A percentile compares a stretch with the other conserved stretches of the same genome.
phyloP scores from a whole-genome alignment of 2,329 filamentous ascomycete genomes.

The Colletotrichum destructivum region DNA sequence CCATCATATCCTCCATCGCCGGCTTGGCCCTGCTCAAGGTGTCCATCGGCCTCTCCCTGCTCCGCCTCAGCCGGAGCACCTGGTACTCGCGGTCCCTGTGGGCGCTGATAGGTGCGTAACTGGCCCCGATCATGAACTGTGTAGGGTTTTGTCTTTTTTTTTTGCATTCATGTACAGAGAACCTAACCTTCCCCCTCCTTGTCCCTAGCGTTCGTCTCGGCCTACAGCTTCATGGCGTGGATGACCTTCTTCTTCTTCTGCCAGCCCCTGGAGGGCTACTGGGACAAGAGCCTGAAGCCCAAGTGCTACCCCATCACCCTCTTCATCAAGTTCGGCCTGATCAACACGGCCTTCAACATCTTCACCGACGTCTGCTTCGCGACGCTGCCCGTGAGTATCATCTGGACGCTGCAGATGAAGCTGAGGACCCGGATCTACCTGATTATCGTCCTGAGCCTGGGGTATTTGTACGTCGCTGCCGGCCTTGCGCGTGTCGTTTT shows the following conservation, averaged over 20 bases:
- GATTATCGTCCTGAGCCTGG: conserved; percentile 46
- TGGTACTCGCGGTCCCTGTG: conserved; percentile 48
- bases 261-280: conserved; percentile 21
- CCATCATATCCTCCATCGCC: conserved; percentile 58
- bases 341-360: conserved; percentile 22
- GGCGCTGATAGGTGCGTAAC: conserved; percentile 43
- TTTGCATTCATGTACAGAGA: no score
- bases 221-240: conserved; percentile 45
- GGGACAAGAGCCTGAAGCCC: conserved; percentile 28
- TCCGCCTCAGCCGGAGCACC: conserved; percentile 42
- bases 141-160: no score
- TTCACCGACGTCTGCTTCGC: conserved; percentile 59
- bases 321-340: conserved; percentile 25
- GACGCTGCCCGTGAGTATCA: conserved; percentile 57
- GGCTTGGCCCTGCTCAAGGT: conserved; percentile 44
- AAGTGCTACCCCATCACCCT: conserved; percentile 24
- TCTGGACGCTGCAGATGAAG: conserved; percentile 57
- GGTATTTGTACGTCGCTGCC: conserved; percentile 43
- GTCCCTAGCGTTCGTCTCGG: conserved; percentile 40
- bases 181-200: no score
- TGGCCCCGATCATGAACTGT: no score
- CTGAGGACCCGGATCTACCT: conserved; percentile 55
- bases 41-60: conserved; percentile 45
- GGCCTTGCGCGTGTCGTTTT: fast-evolving
- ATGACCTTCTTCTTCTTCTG: conserved; percentile 28